phyloP scores from a whole-genome alignment of 371 early-diverging fungal genomes.

The Batkoa obscura region DNA sequence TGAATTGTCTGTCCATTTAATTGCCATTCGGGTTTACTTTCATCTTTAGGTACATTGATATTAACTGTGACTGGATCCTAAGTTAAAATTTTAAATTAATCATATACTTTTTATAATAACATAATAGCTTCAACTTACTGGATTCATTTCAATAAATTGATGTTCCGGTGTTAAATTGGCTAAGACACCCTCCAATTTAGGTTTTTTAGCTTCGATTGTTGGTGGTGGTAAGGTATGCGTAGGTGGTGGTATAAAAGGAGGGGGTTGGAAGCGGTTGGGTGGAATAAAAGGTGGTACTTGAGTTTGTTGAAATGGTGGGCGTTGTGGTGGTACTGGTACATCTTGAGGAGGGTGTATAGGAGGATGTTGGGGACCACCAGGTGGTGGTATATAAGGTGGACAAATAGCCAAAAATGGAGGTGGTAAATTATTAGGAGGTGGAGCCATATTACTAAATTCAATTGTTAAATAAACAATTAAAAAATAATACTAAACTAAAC shows the following conservation, averaged over 20 bases:
- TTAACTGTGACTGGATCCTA: conserved; percentile 22
- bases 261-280: too few relatives aligned
- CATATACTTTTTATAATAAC: conserved; percentile 4
- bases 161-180: conserved; percentile 13
- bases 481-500: background rate
- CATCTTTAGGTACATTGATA: conserved; percentile 25
- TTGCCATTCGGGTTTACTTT: conserved; percentile 37
- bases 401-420: too few relatives aligned
- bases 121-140: conserved; percentile 14
- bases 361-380: too few relatives aligned
- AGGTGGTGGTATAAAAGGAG: too few relatives aligned
- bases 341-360: too few relatives aligned
- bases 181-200: conserved; percentile 10
- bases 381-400: too few relatives aligned
- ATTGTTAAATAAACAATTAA: background rate
- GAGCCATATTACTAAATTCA: background rate
- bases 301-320: too few relatives aligned
- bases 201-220: conserved; percentile 14
- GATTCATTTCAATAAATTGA: conserved; percentile 16
- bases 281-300: conserved; percentile 12
- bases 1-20: conserved; percentile 23
- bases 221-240: too few relatives aligned
- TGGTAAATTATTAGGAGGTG: background rate
- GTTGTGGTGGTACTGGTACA: too few relatives aligned
- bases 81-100: background rate